Evolutionary conservation across 1,284 basidiomycete species (phyloP).

Genomic region (Microbotryum violaceum): DNA sequence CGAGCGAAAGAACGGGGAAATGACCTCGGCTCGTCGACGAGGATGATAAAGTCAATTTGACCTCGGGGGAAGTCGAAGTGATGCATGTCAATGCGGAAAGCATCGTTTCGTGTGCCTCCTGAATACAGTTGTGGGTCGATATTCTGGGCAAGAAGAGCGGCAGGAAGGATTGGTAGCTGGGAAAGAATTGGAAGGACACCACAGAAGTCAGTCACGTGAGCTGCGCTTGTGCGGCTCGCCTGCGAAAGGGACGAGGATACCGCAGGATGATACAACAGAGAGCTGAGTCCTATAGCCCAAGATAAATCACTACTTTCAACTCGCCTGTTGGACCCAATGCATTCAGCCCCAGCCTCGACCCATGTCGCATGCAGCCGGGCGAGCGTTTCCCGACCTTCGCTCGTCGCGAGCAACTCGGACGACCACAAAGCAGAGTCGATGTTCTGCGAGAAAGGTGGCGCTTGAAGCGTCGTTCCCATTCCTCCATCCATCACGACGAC

Average conservation of each 20-base stretch:
- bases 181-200: background rate
- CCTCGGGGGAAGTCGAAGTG: background rate
- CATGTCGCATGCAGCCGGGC: conserved; percentile 62
- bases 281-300: background rate
- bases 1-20: conserved; percentile 26
- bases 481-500: conserved; percentile 16
- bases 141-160: conserved; percentile 21
- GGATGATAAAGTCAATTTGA: background rate
- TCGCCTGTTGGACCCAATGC: conserved; percentile 41
- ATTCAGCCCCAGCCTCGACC: conserved; percentile 62
- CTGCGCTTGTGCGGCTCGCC: too few relatives aligned
- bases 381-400: conserved; percentile 50
- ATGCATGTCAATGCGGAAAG: conserved; percentile 17
- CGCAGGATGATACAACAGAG: background rate
- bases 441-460: conserved; percentile 15
- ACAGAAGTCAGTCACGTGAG: too few relatives aligned
- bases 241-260: too few relatives aligned
- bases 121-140: background rate
- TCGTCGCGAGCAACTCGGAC: conserved; percentile 37
- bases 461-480: conserved; percentile 25
- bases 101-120: conserved; percentile 12
- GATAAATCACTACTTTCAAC: background rate
- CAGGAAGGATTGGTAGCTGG: conserved; percentile 24
- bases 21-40: background rate
- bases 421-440: conserved; percentile 25